Conservation (phyloP, 495 filamentous ascomycete genomes). For the Wilcoxina mikolae region DNA sequence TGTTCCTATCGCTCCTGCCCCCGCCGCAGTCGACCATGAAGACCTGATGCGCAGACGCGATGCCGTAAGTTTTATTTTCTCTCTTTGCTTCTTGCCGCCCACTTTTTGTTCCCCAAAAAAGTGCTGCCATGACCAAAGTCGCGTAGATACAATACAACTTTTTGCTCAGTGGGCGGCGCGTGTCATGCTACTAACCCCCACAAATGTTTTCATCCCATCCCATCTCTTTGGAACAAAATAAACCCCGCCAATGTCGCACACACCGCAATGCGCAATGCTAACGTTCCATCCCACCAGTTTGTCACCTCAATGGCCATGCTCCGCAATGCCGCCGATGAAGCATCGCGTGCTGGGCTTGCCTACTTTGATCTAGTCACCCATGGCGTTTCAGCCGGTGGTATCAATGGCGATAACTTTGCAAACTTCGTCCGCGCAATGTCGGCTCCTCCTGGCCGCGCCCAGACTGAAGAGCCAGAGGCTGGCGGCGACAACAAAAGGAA, state of each 20-base stretch:
- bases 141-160: no score
- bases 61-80: constrained; percentile 20
- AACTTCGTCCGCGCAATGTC: constrained; percentile 14
- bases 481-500: constrained; percentile 53
- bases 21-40: constrained; percentile 16
- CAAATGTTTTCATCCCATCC: not conserved
- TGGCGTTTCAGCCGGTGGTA: not conserved
- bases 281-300: constrained; percentile 13
- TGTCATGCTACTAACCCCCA: no score
- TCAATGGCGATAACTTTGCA: constrained; percentile 4
- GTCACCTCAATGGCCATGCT: constrained; percentile 25
- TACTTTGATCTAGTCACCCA: constrained; percentile 20
- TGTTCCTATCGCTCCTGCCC: constrained; percentile 17
- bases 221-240: not conserved
- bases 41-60: constrained; percentile 26
- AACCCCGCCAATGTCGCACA: not conserved
- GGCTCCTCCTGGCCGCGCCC: constrained; percentile 7
- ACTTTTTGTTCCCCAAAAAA: not conserved
- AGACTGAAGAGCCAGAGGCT: constrained; percentile 17
- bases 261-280: not conserved
- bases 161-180: no score
- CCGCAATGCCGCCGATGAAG: constrained; percentile 23
- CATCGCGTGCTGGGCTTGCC: constrained; percentile 16
- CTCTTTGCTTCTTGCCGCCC: not conserved
- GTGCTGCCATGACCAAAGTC: no score